A percentile compares a stretch with the other conserved stretches of the same genome.
phyloP scores from a whole-genome alignment of 2,329 filamentous ascomycete species.

The Verticillium klebahnii region DNA sequence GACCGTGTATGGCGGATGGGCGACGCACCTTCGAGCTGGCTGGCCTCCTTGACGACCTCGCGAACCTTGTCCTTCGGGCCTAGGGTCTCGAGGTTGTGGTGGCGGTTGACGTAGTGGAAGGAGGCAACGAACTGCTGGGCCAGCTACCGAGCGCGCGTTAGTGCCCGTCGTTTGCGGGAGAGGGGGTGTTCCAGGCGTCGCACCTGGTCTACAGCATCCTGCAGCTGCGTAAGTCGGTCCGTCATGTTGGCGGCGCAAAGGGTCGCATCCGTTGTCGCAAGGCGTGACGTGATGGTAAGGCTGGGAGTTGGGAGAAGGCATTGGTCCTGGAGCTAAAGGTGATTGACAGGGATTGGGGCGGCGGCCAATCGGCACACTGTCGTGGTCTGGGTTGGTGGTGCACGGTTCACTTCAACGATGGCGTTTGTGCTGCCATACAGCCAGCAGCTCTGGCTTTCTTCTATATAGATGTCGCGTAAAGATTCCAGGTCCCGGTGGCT shows the following conservation, averaged over 20 bases:
- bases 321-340: neutral
- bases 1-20: neutral
- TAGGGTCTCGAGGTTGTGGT: slow-evolving; percentile 62
- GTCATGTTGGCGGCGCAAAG: slow-evolving; percentile 44
- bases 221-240: slow-evolving; percentile 76
- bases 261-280: neutral
- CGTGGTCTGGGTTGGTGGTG: neutral
- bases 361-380: neutral
- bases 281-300: neutral
- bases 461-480: too few relatives aligned
- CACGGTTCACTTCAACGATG: neutral
- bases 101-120: slow-evolving; percentile 61
- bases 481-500: too few relatives aligned
- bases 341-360: neutral
- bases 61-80: slow-evolving; percentile 54
- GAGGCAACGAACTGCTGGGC: slow-evolving; percentile 65
- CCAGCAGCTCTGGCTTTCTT: neutral
- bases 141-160: slow-evolving; percentile 39
- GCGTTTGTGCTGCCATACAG: neutral
- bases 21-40: slow-evolving; percentile 43
- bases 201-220: slow-evolving; percentile 81
- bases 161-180: neutral
- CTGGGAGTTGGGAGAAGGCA: neutral
- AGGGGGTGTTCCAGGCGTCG: slow-evolving; percentile 6
- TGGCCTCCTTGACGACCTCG: slow-evolving; percentile 50